Base-by-base conservation (phyloP, 495 filamentous ascomycete species). In the Sabuloglossum arenarium region DNA sequence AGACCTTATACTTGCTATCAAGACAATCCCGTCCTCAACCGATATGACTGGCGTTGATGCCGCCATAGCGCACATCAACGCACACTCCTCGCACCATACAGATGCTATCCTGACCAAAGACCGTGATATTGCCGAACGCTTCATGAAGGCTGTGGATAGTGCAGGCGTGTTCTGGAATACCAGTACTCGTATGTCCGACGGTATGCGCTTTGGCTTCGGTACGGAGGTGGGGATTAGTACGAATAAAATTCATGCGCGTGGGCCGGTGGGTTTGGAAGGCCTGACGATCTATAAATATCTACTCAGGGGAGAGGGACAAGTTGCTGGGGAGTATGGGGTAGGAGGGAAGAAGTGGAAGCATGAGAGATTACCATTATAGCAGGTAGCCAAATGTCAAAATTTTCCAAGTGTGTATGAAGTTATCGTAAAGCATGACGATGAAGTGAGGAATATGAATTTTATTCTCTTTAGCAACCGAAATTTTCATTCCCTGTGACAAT, bases 201-300 rank as follows among this genome's bases (percentile, higher is more conserved):
- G 91, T 2, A 94, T 93, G 82, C 76, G 91, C 29, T 99, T 87
- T 67, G 91, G 91, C 1, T 97, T 99, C 70, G 91, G 91, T 31
- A 96, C 91, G 0, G 91, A 99, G 67, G 91, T 98, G 1, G 91
- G 91, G 39, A 95, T 98, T 66, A 93, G 86, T 68, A 98, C 91
- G 46, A 98, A 97, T 69, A 98, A 97, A 70, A 94, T 98, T 54
- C 91, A 98, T 63, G 84, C 86, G 8, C 74, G 91, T 37, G 91
- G 91, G 0, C 91, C 91, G 0, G 91, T 98, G 12, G 91, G 91
- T 16, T 69, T 98, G 46, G 90, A 97, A 64, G 91, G 91, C 0
- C 68, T 98, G 67, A 94, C 86, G 70, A 95, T 97, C 57, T 95
- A 98, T 64, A 94, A 95, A 72, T 98, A 96, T 73, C 73, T 86